Base-by-base conservation (phyloP, 2,329 filamentous ascomycete genomes). In the Botrytis fragariae region DNA sequence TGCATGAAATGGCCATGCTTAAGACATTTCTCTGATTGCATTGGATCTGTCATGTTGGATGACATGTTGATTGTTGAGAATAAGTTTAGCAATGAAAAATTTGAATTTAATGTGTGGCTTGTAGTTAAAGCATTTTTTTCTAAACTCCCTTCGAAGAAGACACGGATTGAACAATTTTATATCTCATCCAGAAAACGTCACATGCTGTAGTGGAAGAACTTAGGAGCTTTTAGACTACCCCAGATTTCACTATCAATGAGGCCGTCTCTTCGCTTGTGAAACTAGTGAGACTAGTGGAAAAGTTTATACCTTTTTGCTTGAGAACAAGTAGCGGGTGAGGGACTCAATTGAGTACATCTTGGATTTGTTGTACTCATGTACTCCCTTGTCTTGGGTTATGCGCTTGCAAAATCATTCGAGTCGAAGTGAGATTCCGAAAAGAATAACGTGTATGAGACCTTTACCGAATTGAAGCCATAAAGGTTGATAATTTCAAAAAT, bases 1-100 rank as follows among this genome's bases (percentile, higher is more conserved):
- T 82, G 79, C 48, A 84, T 84, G 75, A 86, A 86, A 59, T 79
- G 76, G 61, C 84, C 84, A 74, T 85, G 83, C 72, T 82, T 78
- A 29, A 71, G 60, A 75, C 83, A 84, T 74, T 79, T 45, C 44
- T 71, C 69, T 35, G 18, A 57, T 32, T 57, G 48, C 37, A 68
- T 57, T 32, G 25, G 10, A 57, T 68, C 7, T 25, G 4, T 57
- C 25, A 42, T 16, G 4, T 57, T 14, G 18, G 35, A 57, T 42
- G 18, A 10, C n/a, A 68, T 57, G 18, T 37, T 42, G 18, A 42
- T 42, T 42, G 9, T 20, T 25, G 4, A 44, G 42, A 39, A 32
- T 32, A 32, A 63, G 4, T 14, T n/a, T 39, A n/a, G 18, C 3
- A 20, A 57, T 22, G 48, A 32, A 32, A 12, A 29, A 14, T 8